Percentiles rank a stretch among this genome's conserved stretches.
Evolutionary conservation across 805 yeast species (phyloP).

Genomic region (Suhomyces sp.): DNA sequence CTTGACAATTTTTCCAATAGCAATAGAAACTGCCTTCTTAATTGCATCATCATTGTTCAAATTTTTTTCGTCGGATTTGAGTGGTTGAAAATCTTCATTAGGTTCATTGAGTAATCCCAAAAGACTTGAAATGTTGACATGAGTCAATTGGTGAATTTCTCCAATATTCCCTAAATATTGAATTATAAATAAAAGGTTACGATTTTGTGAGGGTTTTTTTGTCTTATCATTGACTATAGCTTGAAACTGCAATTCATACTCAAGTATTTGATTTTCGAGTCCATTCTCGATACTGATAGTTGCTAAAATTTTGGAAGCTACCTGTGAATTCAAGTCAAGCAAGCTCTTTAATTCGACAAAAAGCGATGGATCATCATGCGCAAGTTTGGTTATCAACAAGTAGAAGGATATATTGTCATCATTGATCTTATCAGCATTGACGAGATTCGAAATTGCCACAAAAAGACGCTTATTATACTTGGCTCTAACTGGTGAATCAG

Average conservation of each 20-base stretch:
- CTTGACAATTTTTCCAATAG: constrained; percentile 11
- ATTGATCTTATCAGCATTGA: not conserved
- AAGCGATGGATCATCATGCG: constrained; percentile 7
- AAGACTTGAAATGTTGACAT: constrained; percentile 35
- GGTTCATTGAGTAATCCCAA: constrained; percentile 28
- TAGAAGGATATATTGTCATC: constrained; percentile 1
- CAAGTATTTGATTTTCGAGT: constrained; percentile 19
- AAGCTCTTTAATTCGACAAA: constrained; percentile 8
- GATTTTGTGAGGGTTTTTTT: constrained; percentile 8
- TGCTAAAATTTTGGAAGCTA: constrained; percentile 33
- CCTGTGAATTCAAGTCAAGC: constrained; percentile 19
- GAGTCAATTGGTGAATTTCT: constrained; percentile 2
- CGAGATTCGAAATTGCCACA: not conserved
- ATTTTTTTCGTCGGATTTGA: constrained; percentile 7
- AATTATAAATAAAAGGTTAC: constrained; percentile 30
- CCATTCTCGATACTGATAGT: constrained; percentile 23
- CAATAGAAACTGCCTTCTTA: constrained; percentile 9
- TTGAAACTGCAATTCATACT: constrained; percentile 31
- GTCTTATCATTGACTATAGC: constrained; percentile 34
- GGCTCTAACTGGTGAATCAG: not conserved
- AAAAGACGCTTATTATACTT: not conserved
- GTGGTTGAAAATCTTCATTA: constrained; percentile 6
- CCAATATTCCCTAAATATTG: constrained; percentile 53
- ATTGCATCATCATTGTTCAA: constrained; percentile 9
- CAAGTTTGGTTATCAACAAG: constrained; percentile 6